Conservation (phyloP, 2,329 filamentous ascomycete species). For the Pseudocercospora cruenta region DNA sequence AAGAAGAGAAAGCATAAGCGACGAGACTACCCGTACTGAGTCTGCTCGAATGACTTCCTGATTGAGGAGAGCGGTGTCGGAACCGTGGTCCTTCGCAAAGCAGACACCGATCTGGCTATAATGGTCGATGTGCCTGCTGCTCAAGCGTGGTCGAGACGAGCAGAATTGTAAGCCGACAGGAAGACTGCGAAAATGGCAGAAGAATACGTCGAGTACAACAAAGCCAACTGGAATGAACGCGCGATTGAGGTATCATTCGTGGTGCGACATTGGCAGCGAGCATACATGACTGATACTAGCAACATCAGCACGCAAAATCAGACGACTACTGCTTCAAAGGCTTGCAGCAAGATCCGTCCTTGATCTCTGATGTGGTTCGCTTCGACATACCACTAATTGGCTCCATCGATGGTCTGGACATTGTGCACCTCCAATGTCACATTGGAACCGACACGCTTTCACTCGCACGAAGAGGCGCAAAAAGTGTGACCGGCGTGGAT, state of each 20-base stretch:
- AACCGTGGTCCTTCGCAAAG: too few species aligned
- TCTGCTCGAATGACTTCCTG: not conserved
- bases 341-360: conserved; percentile 13
- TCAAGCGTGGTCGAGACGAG: too few species aligned
- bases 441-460: conserved; percentile 33
- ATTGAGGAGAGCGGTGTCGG: not conserved
- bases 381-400: conserved; percentile 28
- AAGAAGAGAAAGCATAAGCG: not conserved
- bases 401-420: conserved; percentile 6
- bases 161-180: too few species aligned
- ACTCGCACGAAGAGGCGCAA: conserved; percentile 27
- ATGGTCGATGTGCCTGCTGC: too few species aligned
- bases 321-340: conserved; percentile 18
- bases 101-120: too few species aligned
- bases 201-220: conserved; percentile 16
- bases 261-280: not conserved
- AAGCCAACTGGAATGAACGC: conserved; percentile 30
- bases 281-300: too few species aligned
- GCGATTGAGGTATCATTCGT: conserved; percentile 20
- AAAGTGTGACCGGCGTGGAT: conserved; percentile 26
- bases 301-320: conserved; percentile 25
- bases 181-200: not conserved
- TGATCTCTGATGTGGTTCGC: conserved; percentile 24
- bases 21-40: not conserved
- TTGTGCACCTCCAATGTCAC: conserved; percentile 32